A percentile compares a stretch with the other conserved stretches of the same genome.
Evolutionary conservation across 1,284 basidiomycete genomes (phyloP).

Genomic region (Austropuccinia psidii): DNA sequence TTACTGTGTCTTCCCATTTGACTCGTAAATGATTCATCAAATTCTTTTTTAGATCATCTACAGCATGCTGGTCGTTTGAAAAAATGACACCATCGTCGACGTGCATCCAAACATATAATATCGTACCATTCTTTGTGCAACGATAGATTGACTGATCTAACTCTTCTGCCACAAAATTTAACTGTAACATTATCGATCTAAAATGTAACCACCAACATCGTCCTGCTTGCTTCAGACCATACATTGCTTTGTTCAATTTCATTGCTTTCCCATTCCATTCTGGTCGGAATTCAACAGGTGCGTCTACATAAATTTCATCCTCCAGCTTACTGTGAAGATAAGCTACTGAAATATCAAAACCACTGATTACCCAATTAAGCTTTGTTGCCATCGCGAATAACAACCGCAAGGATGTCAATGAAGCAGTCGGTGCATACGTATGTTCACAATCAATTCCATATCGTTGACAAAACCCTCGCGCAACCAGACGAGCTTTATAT

Average conservation of each 20-base stretch:
- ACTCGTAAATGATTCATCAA: neutral
- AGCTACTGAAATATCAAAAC: conserved; percentile 4
- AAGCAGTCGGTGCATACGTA: neutral
- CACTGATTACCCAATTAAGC: neutral
- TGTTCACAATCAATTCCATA: neutral
- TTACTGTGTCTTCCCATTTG: neutral
- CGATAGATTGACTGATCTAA: neutral
- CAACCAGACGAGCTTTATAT: neutral
- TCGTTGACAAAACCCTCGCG: neutral
- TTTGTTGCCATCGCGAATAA: neutral
- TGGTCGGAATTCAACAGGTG: neutral
- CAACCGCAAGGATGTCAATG: neutral
- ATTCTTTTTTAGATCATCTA: neutral
- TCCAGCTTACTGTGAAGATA: conserved; percentile 12
- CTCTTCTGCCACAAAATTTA: neutral
- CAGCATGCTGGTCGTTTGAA: neutral
- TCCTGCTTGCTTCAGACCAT: neutral
- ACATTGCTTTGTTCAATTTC: neutral
- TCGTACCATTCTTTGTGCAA: no score
- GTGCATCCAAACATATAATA: neutral
- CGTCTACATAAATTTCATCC: neutral
- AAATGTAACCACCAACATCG: conserved; percentile 16
- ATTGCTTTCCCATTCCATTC: neutral
- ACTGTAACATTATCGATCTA: neutral
- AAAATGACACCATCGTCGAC: neutral